Evolutionary conservation across 768 basidiomycete species (phyloP), one percentile per base, ranked within the genome.

Genomic region (Scleroderma citrinum): DNA sequence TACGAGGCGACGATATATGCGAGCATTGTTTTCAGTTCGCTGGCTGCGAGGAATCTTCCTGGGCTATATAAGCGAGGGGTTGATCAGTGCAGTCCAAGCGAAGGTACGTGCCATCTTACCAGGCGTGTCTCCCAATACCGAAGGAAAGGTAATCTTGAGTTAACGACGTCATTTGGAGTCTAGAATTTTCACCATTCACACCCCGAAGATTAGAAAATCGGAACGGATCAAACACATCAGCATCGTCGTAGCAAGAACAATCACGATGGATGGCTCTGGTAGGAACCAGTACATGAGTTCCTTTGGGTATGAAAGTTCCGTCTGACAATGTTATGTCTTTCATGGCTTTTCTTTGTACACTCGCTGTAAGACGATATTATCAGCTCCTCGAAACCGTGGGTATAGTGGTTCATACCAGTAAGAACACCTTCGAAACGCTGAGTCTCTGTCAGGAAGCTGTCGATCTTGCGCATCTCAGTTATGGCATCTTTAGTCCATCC

Each of bases 211-310:
- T 57, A 0, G 68, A 62, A 54, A 78, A 81, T 2, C 80, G 75
- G 60, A 76, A 78, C 0, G 73, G 73, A 32, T 78, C 68, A 51
- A 82, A 75, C 4, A 47, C 50, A 0, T 60, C 20, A 0, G 75
- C 51, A 32, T 71, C 59, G 1, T 66, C 52, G 40, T 76, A 74
- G 3, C 52, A 4, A 5, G 26, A 37, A 10, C 49, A 36, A 14
- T 64, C 58, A 2, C 21, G 50, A 38, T 67, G 65, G 0, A 60
- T 32, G 6, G 57, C 57, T 16, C 45, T 44, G 1, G 59, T 29
- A 3, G 67, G 55, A 11, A 56, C 59, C 2, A 57, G 29, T 5
- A 72, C 23, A 21, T 53, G 44, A 21, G 62, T 62, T 6, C 69
- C 73, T 21, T 62, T 55, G 0, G 71, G 72, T 23, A 72, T 51